phyloP scores from a whole-genome alignment of 495 filamentous ascomycete genomes.

The Aspergillus carlsbadensis region DNA sequence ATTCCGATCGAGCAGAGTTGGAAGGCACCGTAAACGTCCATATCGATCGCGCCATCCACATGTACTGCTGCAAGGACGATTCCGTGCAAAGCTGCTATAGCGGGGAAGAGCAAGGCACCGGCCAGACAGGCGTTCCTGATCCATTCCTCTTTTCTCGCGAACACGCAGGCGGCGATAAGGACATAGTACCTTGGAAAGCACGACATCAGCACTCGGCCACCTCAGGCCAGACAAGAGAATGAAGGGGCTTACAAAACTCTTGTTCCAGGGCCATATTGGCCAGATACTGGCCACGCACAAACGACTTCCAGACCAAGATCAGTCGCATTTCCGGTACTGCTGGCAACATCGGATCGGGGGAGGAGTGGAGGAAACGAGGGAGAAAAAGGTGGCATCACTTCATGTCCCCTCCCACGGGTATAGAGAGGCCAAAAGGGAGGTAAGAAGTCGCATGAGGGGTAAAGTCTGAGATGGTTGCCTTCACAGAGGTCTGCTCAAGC shows the following conservation, averaged over 20 bases:
- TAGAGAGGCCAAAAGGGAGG: neutral
- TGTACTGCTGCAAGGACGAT: neutral
- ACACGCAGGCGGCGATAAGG: neutral
- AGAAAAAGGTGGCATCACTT: conserved; percentile 2
- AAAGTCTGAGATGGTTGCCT: neutral
- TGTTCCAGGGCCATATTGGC: conserved; percentile 2
- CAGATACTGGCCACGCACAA: conserved; percentile 3
- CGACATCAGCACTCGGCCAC: neutral
- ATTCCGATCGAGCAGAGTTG: conserved; percentile 6
- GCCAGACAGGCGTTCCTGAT: conserved; percentile 3
- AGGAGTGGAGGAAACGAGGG: neutral
- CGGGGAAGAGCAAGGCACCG: conserved; percentile 1
- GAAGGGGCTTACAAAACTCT: neutral
- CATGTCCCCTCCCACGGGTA: neutral
- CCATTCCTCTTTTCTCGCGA: conserved; percentile 5
- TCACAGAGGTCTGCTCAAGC: neutral
- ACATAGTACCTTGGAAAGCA: neutral
- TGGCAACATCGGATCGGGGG: neutral
- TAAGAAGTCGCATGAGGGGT: neutral
- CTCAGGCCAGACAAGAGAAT: neutral
- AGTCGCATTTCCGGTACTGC: neutral
- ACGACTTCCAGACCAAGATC: neutral
- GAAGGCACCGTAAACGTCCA: conserved; percentile 6
- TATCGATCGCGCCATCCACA: conserved; percentile 6
- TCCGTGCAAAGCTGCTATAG: conserved; percentile 2